Conservation (phyloP, 2,329 filamentous ascomycete species). For the Colletotrichum scovillei region DNA sequence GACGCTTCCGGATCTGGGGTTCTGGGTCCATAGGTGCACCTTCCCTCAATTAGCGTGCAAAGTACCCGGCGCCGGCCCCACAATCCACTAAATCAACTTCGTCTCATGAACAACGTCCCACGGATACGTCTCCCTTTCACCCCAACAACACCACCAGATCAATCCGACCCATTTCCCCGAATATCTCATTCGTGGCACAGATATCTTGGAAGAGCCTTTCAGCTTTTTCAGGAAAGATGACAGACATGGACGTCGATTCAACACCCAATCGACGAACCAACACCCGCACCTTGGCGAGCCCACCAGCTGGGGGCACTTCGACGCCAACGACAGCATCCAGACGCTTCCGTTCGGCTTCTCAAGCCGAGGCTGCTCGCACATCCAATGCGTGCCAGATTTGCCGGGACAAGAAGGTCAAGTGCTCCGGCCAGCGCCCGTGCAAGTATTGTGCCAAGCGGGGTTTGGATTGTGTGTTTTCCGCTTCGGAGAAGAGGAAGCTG, state of each 20-base stretch:
- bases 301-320: neutral
- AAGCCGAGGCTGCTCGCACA: constrained; percentile 23
- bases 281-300: neutral
- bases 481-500: constrained; percentile 23
- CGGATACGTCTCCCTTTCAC: constrained; percentile 16
- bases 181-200: neutral
- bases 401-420: constrained; percentile 32
- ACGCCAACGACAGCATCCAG: neutral
- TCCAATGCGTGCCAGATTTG: constrained; percentile 18
- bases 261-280: neutral
- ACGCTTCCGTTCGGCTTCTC: constrained; percentile 23
- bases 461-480: constrained; percentile 9
- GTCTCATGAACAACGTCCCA: neutral
- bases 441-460: constrained; percentile 28
- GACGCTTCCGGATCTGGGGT: no score
- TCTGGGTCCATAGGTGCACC: no score
- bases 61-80: no score
- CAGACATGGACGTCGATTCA: constrained; percentile 3
- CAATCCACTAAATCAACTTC: no score
- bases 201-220: neutral
- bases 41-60: no score
- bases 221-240: neutral
- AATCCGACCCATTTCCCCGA: neutral
- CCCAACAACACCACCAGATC: neutral
- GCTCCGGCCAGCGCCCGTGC: constrained; percentile 27